A percentile compares a stretch with the other conserved stretches of the same genome.
phyloP scores from a whole-genome alignment of 495 filamentous ascomycete genomes.

The Penicillium arizonense region DNA sequence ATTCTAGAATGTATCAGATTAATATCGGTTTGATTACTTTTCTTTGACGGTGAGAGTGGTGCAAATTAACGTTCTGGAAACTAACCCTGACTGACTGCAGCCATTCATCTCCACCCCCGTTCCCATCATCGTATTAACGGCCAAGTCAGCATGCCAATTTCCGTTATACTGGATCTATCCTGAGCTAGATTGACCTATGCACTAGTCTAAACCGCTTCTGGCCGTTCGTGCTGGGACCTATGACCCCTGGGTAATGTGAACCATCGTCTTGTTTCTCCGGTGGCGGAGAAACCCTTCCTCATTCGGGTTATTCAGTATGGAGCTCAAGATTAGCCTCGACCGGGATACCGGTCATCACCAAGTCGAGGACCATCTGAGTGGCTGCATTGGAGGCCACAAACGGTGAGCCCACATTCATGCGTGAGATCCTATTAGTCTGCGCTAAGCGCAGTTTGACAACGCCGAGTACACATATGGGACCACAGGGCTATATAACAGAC shows the following conservation, averaged over 20 bases:
- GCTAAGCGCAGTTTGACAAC: conserved; percentile 5
- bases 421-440: conserved; percentile 9
- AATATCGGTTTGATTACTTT: conserved; percentile 15
- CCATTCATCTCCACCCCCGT: conserved; percentile 1
- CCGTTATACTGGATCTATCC: neutral
- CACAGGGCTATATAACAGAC: conserved; percentile 18
- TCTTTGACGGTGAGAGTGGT: conserved; percentile 6
- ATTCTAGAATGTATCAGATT: conserved; percentile 17
- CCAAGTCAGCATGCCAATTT: neutral
- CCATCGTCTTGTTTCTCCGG: neutral
- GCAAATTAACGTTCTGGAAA: neutral
- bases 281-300: neutral
- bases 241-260: conserved; percentile 1
- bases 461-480: neutral
- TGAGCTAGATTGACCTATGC: conserved; percentile 10
- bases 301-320: conserved; percentile 3
- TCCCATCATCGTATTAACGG: neutral
- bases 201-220: conserved; percentile 3
- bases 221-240: conserved; percentile 7
- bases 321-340: conserved; percentile 2
- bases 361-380: neutral
- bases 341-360: conserved; percentile 6
- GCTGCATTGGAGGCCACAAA: conserved; percentile 5
- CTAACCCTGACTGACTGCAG: conserved; percentile 9
- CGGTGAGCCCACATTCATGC: conserved; percentile 13